Conservation (phyloP, 139 green algal species). For the Mychonastes homosphaera region DNA sequence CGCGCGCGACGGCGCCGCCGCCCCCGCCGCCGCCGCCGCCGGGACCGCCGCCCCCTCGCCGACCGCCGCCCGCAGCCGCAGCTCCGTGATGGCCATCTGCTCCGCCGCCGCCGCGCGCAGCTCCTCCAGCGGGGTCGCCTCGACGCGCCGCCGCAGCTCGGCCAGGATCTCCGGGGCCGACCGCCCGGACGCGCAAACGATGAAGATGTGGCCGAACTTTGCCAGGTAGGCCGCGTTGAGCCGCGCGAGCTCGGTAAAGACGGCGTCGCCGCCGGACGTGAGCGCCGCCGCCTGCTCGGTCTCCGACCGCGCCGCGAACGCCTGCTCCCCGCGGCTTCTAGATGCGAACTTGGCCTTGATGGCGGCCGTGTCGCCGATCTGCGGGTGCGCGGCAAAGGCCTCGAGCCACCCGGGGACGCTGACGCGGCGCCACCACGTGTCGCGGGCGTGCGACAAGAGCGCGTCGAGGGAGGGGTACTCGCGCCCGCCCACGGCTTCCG, state of each 20-base stretch:
- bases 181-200: slow-evolving; percentile 79
- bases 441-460: no score
- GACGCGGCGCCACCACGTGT: slow-evolving; percentile 58
- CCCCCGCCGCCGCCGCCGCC: not conserved
- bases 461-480: no score
- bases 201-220: slow-evolving; percentile 87
- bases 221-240: slow-evolving; percentile 63
- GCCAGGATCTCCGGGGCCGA: slow-evolving; percentile 51
- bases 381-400: slow-evolving; percentile 78
- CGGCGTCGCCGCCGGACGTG: slow-evolving; percentile 12
- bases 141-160: slow-evolving; percentile 30
- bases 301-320: slow-evolving; percentile 35
- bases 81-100: slow-evolving; percentile 94
- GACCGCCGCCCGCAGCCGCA: slow-evolving; percentile 59
- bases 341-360: slow-evolving; percentile 34
- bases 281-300: slow-evolving; percentile 48
- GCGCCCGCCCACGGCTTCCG: no score
- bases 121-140: slow-evolving; percentile 36
- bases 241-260: slow-evolving; percentile 15
- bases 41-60: not conserved
- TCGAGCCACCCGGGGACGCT: slow-evolving; percentile 64
- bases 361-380: slow-evolving; percentile 62
- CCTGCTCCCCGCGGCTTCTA: not conserved
- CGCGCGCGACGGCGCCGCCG: not conserved
- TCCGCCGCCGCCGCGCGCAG: slow-evolving; percentile 57